Conservation (phyloP, 2,329 filamentous ascomycete species). For the Taxawa tesnikishii region DNA sequence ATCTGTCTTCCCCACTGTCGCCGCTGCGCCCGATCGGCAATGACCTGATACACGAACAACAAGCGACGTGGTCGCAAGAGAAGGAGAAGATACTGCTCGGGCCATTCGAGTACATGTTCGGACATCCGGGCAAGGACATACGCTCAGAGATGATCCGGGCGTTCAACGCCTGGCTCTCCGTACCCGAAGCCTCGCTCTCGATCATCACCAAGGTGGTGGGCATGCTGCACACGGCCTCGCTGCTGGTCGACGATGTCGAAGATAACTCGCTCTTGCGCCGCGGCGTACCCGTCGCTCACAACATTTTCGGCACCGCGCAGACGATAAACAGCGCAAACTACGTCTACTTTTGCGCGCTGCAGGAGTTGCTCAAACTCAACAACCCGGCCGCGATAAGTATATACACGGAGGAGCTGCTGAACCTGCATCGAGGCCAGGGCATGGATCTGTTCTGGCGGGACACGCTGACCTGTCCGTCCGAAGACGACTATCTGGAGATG, state of each 20-base stretch:
- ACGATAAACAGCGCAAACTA: slow-evolving; percentile 89
- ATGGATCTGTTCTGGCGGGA: slow-evolving; percentile 90
- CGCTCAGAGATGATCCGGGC: slow-evolving; percentile 66
- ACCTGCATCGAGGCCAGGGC: slow-evolving; percentile 76
- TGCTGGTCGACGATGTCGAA: slow-evolving; percentile 81
- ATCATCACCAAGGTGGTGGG: slow-evolving; percentile 70
- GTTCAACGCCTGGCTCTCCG: slow-evolving; percentile 70
- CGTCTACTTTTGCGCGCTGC: slow-evolving; percentile 69
- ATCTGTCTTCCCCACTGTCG: too few relatives aligned
- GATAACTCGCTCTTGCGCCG: slow-evolving; percentile 66
- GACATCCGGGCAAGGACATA: slow-evolving; percentile 75
- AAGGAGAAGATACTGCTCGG: slow-evolving; percentile 69
- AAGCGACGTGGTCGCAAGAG: slow-evolving; percentile 50
- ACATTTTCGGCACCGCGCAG: slow-evolving; percentile 74
- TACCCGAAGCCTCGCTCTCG: slow-evolving; percentile 55
- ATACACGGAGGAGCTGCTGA: slow-evolving; percentile 71
- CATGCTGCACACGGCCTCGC: slow-evolving; percentile 75
- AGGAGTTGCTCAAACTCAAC: slow-evolving; percentile 58
- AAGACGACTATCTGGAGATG: slow-evolving; percentile 91
- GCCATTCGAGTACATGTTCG: slow-evolving; percentile 69
- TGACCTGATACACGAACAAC: slow-evolving; percentile 27
- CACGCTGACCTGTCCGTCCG: slow-evolving; percentile 68
- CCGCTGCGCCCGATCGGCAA: slow-evolving; percentile 10
- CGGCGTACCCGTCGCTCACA: slow-evolving; percentile 70
- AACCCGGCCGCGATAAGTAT: slow-evolving; percentile 57